Percentiles rank a stretch among this genome's conserved stretches.
Conservation (phyloP, 345 rosid genomes). For the Populus ilicifolia region DNA sequence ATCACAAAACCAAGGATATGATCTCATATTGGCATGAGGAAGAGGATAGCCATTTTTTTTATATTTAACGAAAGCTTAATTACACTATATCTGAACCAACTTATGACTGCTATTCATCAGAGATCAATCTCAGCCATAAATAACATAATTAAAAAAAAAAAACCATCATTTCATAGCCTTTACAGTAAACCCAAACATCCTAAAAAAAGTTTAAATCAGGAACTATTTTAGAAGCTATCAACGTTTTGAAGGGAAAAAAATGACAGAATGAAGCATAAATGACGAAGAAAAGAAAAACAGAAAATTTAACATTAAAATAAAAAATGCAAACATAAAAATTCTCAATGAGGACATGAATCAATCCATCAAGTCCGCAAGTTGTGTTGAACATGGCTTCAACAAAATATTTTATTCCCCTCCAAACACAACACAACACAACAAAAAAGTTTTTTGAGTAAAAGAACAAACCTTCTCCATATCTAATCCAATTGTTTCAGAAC, state of each 20-base stretch:
- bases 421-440: neutral
- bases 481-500: conserved; percentile 60
- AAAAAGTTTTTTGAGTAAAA: neutral
- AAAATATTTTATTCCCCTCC: neutral
- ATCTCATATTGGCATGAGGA: neutral
- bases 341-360: neutral
- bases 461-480: conserved; percentile 39
- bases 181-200: neutral
- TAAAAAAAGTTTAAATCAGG: neutral
- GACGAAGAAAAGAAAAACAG: neutral
- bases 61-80: neutral
- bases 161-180: neutral
- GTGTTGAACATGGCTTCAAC: neutral
- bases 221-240: neutral
- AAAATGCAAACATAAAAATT: neutral
- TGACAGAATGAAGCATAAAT: neutral
- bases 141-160: neutral
- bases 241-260: neutral
- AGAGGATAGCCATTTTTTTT: neutral
- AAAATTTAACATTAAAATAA: neutral
- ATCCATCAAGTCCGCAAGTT: neutral
- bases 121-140: neutral
- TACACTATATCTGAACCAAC: neutral
- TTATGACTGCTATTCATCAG: neutral
- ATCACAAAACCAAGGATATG: conserved; percentile 12